Conservation (phyloP, 139 green algal genomes). For the Tetraselmis striata region DNA sequence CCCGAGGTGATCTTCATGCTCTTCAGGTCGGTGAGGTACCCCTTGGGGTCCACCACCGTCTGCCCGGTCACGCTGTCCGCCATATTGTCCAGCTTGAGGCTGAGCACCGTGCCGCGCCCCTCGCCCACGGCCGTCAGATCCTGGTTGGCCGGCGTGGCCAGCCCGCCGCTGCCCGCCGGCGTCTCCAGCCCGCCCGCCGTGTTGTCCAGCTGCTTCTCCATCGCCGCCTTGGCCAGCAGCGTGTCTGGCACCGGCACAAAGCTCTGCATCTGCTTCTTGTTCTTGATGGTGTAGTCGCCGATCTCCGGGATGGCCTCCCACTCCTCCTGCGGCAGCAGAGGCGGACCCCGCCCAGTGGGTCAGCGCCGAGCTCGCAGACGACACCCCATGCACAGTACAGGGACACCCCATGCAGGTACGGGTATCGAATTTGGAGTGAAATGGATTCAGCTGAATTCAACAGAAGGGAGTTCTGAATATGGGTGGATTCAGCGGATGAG, state of each 20-base stretch:
- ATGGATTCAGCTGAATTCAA: too few relatives aligned
- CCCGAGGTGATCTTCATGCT: slow-evolving; percentile 52
- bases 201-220: slow-evolving; percentile 46
- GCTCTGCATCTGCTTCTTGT: slow-evolving; percentile 54
- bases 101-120: slow-evolving; percentile 78
- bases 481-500: too few relatives aligned
- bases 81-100: slow-evolving; percentile 91
- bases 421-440: too few relatives aligned
- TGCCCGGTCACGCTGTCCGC: slow-evolving; percentile 84
- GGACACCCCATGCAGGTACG: too few relatives aligned
- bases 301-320: slow-evolving; percentile 96
- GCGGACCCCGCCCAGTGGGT: background rate
- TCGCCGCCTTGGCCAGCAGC: slow-evolving; percentile 66
- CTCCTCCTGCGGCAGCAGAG: slow-evolving; percentile 30
- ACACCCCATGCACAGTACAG: too few relatives aligned
- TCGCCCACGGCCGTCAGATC: slow-evolving; percentile 90
- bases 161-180: slow-evolving; percentile 1
- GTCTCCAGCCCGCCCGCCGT: slow-evolving; percentile 33
- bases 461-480: too few relatives aligned
- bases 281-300: slow-evolving; percentile 95
- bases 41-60: slow-evolving; percentile 96
- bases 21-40: slow-evolving; percentile 95
- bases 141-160: slow-evolving; percentile 51
- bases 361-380: background rate
- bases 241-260: slow-evolving; percentile 90